These are phyloP conservation scores for Smallanthus sonchifolius DNA, from an alignment of 129 eudicot species.

Conservation along the genomic window DNA sequence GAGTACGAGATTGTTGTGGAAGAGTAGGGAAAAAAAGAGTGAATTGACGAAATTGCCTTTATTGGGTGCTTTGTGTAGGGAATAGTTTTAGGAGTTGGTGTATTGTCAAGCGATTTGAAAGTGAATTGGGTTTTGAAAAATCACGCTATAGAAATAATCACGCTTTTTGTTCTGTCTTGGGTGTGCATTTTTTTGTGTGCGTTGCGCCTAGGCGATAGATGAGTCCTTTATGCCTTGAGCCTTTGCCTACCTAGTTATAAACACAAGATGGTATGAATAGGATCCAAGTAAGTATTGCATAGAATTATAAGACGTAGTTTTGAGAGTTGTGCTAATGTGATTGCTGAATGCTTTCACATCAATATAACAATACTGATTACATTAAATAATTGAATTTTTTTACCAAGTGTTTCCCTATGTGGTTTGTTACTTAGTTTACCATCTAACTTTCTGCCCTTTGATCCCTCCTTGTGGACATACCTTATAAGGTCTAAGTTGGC, in stretches of 20 bases:
- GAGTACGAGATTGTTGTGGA: too few species aligned
- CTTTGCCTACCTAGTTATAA: not conserved
- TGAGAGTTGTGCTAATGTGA: not conserved
- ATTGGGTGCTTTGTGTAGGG: too few species aligned
- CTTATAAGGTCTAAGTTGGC: too few species aligned
- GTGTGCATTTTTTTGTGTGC: not conserved
- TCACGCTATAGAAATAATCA: too few species aligned
- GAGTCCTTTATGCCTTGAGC: not conserved
- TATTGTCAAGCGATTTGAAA: too few species aligned
- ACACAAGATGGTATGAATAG: not conserved
- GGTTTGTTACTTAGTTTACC: too few species aligned
- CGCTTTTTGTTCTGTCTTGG: not conserved
- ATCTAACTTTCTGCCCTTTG: not conserved
- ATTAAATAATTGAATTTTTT: not conserved
- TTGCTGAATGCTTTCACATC: not conserved
- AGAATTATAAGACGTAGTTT: not conserved
- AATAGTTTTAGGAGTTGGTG: too few species aligned
- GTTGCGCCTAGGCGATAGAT: not conserved
- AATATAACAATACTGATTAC: not conserved
- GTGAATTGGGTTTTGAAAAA: too few species aligned
- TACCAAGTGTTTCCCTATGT: not conserved
- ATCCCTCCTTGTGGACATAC: not conserved
- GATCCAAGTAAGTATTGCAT: not conserved
- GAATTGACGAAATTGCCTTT: too few species aligned
- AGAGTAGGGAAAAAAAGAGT: too few species aligned